Conservation (phyloP, 495 filamentous ascomycete genomes). For the Chaetomium cochliodes region DNA sequence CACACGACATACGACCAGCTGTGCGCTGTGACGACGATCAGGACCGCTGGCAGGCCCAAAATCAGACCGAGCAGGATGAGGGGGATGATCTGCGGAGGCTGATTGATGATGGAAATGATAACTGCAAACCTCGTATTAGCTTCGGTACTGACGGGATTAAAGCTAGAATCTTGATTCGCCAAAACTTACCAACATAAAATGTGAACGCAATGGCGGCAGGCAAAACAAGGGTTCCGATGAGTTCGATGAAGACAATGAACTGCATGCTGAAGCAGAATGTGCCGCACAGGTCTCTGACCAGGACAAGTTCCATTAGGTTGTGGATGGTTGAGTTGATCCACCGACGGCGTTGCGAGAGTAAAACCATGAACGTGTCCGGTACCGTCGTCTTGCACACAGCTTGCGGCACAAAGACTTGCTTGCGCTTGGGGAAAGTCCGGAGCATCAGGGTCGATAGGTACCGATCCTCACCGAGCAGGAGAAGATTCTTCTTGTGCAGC, state of each 20-base stretch:
- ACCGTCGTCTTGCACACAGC: slow-evolving; percentile 98
- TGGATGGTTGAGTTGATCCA: slow-evolving; percentile 99
- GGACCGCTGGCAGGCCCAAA: slow-evolving; percentile 85
- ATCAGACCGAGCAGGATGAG: slow-evolving; percentile 88
- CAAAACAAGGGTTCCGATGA: slow-evolving; percentile 90
- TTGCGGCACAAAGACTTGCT: slow-evolving; percentile 97
- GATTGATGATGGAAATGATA: slow-evolving; percentile 77
- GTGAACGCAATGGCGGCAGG: slow-evolving; percentile 97
- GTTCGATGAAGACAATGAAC: slow-evolving; percentile 94
- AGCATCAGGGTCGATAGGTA: slow-evolving; percentile 97
- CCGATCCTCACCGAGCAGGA: slow-evolving; percentile 94
- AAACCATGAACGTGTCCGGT: slow-evolving; percentile 86
- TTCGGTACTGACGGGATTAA: neutral
- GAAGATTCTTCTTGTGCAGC: slow-evolving; percentile 95
- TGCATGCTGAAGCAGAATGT: slow-evolving; percentile 99
- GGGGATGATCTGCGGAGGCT: slow-evolving; percentile 87
- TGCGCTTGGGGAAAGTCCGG: slow-evolving; percentile 97
- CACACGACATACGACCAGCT: slow-evolving; percentile 89
- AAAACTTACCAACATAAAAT: slow-evolving; percentile 80
- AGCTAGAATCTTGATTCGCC: neutral
- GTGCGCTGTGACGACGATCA: slow-evolving; percentile 96
- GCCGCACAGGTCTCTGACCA: slow-evolving; percentile 94
- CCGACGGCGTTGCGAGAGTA: slow-evolving; percentile 88
- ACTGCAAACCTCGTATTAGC: slow-evolving; percentile 49
- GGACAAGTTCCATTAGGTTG: slow-evolving; percentile 95